Evolutionary conservation across 2,329 filamentous ascomycete genomes (phyloP), one percentile per base, ranked within the genome.

Genomic region (Fusarium incarnatum): DNA sequence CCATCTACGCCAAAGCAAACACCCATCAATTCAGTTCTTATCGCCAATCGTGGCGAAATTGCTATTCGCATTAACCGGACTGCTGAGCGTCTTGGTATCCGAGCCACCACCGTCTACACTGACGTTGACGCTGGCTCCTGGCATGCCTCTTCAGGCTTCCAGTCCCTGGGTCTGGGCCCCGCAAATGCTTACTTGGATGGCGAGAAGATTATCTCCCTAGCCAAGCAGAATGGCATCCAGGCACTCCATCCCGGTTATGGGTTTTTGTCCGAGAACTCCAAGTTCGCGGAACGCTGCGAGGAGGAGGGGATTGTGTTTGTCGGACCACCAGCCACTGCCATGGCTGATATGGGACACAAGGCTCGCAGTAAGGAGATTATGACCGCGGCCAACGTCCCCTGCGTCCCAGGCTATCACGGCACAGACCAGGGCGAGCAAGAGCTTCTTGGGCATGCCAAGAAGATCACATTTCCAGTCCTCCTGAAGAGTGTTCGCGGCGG

Each of bases 41-140:
- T 99, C 78, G 96, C 96, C 56, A 99, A 99, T 79, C 91, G 96
- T 74, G 96, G 96, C 75, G 96, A 99, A 82, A 99, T 99, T 75
- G 96, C 96, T 52, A 86, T 99, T 78, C 92, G 96, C 73, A 96
- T 99, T 72, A 92, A 94, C 72, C 89, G 91, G 72, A 99, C 96
- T 23, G 96, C 96, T 34, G 87, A 92, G 53, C 89, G 92, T 69
- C 92, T 97, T 77, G 95, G 96, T 61, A 97, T 99, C 77, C 90
- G 91, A 67, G 97, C 95, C 20, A 98, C 95, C 1, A 98, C 95
- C 0, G 87, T 99, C 63, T 99, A 97, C 81, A 99, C 96, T 10
- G 93, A 97, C 72, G 93, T 95, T 41, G 96, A 99, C 80, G 91
- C 92, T 61, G 85, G 85, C 67, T 91, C 94, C 30, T 96, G 97